Conservation (phyloP, 352 stramenopile genomes). For the Globisporangium echinulatum region DNA sequence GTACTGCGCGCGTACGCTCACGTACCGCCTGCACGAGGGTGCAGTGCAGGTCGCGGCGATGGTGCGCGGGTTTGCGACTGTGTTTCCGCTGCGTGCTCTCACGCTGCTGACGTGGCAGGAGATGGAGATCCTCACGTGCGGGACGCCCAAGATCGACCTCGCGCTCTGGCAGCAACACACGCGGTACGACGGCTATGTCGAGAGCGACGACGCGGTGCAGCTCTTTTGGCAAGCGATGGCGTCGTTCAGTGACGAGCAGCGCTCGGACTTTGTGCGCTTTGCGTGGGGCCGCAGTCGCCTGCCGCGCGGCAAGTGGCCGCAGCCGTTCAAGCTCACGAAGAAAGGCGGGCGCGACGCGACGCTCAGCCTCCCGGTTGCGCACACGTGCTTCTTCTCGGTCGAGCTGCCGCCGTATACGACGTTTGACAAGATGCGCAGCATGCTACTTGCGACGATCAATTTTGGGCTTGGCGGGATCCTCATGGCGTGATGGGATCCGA, state of each 20-base stretch:
- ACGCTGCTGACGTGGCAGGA: slow-evolving; percentile 88
- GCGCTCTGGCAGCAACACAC: slow-evolving; percentile 81
- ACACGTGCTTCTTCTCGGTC: slow-evolving; percentile 96
- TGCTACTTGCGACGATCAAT: slow-evolving; percentile 92
- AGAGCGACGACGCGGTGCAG: slow-evolving; percentile 74
- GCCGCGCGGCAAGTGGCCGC: slow-evolving; percentile 81
- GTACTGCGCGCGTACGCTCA: slow-evolving; percentile 76
- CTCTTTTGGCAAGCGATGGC: slow-evolving; percentile 89
- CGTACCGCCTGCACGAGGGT: slow-evolving; percentile 77
- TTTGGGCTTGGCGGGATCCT: slow-evolving; percentile 90
- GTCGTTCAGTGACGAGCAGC: slow-evolving; percentile 86
- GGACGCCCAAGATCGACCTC: slow-evolving; percentile 89
- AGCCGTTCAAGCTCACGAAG: slow-evolving; percentile 90
- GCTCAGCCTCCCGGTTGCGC: slow-evolving; percentile 85
- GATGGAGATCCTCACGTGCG: slow-evolving; percentile 89
- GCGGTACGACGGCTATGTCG: slow-evolving; percentile 85
- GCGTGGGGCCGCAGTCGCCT: slow-evolving; percentile 91
- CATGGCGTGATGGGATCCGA: slow-evolving; percentile 47
- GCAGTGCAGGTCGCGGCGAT: slow-evolving; percentile 70
- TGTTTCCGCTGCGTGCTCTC: slow-evolving; percentile 85
- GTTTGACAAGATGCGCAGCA: slow-evolving; percentile 85
- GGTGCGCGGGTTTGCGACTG: slow-evolving; percentile 65
- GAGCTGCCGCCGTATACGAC: slow-evolving; percentile 92
- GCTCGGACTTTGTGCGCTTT: slow-evolving; percentile 90
- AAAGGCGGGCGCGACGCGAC: slow-evolving; percentile 80